A percentile compares a stretch with the other conserved stretches of the same genome.
Conservation (phyloP, 2,329 filamentous ascomycete species). For the Biscogniauxia mediterranea region DNA sequence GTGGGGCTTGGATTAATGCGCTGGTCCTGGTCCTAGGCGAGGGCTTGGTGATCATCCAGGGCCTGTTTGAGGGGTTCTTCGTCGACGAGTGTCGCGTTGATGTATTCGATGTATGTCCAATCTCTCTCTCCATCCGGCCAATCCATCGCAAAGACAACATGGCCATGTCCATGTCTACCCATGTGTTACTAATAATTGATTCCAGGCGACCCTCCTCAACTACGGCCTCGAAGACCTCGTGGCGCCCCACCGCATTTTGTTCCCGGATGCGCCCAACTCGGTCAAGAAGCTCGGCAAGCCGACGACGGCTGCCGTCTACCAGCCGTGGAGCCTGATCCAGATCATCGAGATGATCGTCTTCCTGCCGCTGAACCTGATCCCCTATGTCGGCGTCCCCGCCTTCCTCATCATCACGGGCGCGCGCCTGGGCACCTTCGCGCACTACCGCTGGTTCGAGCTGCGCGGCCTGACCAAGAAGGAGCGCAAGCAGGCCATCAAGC, state of each 20-base stretch:
- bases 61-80: constrained; percentile 76
- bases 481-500: constrained; percentile 65
- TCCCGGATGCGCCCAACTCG: constrained; percentile 66
- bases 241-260: constrained; percentile 62
- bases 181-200: too few relatives aligned
- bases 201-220: constrained; percentile 70
- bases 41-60: constrained; percentile 67
- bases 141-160: background rate
- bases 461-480: constrained; percentile 72
- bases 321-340: constrained; percentile 87
- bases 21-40: constrained; percentile 85
- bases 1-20: constrained; percentile 85
- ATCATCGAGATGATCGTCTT: constrained; percentile 80
- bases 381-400: constrained; percentile 75
- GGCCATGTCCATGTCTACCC: too few relatives aligned
- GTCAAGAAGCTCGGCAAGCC: constrained; percentile 82
- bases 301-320: constrained; percentile 72
- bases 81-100: constrained; percentile 77
- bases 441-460: constrained; percentile 87
- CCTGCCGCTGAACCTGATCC: constrained; percentile 83
- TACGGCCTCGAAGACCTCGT: constrained; percentile 69
- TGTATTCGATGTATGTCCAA: constrained; percentile 70
- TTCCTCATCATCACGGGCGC: constrained; percentile 89
- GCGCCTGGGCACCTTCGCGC: constrained; percentile 81
- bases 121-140: background rate